Evolutionary conservation across 192 early-diverging fungal genomes (phyloP).

Genomic region (Blastocladiella britannica): DNA sequence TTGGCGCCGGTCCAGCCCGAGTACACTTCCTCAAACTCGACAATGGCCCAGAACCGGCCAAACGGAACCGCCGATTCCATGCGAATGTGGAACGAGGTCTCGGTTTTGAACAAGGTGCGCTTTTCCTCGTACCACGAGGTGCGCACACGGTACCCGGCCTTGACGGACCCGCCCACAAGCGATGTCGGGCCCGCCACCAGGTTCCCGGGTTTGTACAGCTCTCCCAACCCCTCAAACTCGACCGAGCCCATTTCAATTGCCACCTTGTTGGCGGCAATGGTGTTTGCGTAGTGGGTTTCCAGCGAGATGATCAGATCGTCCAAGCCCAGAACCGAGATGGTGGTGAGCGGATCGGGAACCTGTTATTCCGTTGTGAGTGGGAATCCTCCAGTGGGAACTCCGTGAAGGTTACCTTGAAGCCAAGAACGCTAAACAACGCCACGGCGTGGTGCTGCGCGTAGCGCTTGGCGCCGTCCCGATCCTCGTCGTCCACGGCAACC

Average conservation of each 20-base stretch:
- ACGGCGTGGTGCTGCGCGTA: conserved; percentile 9
- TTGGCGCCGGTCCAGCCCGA: conserved; percentile 18
- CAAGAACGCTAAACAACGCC: conserved; percentile 5
- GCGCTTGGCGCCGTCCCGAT: background rate
- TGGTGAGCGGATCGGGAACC: conserved; percentile 4
- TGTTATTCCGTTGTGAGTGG: too few species aligned
- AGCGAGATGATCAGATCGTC: conserved; percentile 10
- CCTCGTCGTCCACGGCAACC: background rate
- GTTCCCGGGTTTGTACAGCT: conserved; percentile 16
- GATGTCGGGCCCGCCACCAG: conserved; percentile 13
- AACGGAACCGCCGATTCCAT: conserved; percentile 16
- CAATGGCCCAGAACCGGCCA: conserved; percentile 13
- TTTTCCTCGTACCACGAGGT: conserved; percentile 18
- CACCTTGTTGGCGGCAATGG: conserved; percentile 8
- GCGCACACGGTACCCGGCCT: conserved; percentile 11
- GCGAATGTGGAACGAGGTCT: conserved; percentile 15
- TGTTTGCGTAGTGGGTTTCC: conserved; percentile 8
- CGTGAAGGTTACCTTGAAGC: too few species aligned
- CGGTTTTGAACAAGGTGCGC: conserved; percentile 15
- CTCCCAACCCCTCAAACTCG: conserved; percentile 16
- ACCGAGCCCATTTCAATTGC: conserved; percentile 9
- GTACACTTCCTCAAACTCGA: conserved; percentile 18
- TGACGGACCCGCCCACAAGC: conserved; percentile 8
- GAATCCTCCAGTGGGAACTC: too few species aligned
- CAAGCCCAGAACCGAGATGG: conserved; percentile 13